phyloP scores from a whole-genome alignment of 768 basidiomycete species.

The Agrocybe pediades region DNA sequence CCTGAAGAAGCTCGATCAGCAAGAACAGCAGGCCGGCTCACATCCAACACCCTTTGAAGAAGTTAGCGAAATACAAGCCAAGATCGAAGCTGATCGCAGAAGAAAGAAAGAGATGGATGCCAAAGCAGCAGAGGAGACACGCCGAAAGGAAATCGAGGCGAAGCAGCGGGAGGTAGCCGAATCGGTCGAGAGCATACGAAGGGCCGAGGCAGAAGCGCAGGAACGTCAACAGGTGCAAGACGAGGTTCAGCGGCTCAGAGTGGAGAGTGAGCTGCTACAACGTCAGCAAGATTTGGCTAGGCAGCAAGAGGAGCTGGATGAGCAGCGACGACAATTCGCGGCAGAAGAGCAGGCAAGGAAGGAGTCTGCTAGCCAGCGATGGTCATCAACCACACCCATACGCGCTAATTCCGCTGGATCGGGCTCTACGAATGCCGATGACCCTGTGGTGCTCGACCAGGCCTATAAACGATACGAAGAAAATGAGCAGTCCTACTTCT shows the following conservation, averaged over 20 bases:
- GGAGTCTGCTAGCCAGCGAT: neutral
- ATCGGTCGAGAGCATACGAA: neutral
- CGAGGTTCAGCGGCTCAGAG: neutral
- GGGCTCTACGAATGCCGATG: neutral
- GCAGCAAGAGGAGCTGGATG: neutral
- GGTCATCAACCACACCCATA: neutral
- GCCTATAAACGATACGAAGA: no score
- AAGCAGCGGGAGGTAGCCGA: no score
- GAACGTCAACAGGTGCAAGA: neutral
- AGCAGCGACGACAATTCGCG: neutral
- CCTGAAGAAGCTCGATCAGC: no score
- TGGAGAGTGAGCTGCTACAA: neutral
- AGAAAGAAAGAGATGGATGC: no score
- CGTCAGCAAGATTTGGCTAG: neutral
- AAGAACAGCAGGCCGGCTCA: no score
- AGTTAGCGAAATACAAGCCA: no score
- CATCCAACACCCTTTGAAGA: no score
- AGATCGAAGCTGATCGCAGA: no score
- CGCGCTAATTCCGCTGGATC: neutral
- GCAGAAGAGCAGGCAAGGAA: neutral
- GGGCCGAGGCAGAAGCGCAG: neutral
- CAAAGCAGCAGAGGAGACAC: no score
- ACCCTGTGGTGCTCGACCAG: no score
- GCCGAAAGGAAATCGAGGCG: no score
- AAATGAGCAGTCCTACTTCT: no score